Evolutionary conservation across 371 early-diverging fungal species (phyloP), one percentile per base, ranked within the genome.

Genomic region (Mortierella sp.): DNA sequence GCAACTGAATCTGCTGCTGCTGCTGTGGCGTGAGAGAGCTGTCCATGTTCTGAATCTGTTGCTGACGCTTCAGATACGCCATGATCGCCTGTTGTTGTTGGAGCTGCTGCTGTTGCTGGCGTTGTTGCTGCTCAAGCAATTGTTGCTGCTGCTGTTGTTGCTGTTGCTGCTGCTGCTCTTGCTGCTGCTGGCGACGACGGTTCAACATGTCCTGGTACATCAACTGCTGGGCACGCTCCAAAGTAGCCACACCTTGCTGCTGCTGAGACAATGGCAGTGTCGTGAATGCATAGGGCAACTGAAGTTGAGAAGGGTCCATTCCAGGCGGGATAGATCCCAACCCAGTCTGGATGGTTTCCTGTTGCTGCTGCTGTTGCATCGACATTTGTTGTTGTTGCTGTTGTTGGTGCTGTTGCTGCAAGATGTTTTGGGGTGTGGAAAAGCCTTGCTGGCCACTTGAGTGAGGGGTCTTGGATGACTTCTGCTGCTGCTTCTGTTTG

Each of bases 121-220:
- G 78, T 34, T 79, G 79, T 38, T 79, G 79, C 60, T 79, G 79
- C 57, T 70, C 54, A 19, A 57, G 79, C 28, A 78, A 78, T 55
- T 80, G 80, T 21, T 78, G 80, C 31, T 79, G 74, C 16, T 74
- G 81, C 8, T 74, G 81, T 34, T 81, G 79, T 19, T 81, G 79
- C 14, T 76, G 74, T 21, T 74, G 79, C 28, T 79, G 79, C 26
- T 84, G 84, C 38, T 74, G 76, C 34, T 84, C 73, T 44, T 84
- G 81, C 73, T 81, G 84, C 65, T 84, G 84, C 38, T 80, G 81
- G 19, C 81, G 84, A 44, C 86, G 82, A 50, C 86, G 86, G 63
- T 77, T 85, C 75, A 86, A 31, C 80, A 86, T 86, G 57, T 86
- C 86, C 65, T 86, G 86, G 58, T 82, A 82, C 86, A 86, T 86